Base-by-base conservation (phyloP, 495 filamentous ascomycete species). In the Tuber aestivum region DNA sequence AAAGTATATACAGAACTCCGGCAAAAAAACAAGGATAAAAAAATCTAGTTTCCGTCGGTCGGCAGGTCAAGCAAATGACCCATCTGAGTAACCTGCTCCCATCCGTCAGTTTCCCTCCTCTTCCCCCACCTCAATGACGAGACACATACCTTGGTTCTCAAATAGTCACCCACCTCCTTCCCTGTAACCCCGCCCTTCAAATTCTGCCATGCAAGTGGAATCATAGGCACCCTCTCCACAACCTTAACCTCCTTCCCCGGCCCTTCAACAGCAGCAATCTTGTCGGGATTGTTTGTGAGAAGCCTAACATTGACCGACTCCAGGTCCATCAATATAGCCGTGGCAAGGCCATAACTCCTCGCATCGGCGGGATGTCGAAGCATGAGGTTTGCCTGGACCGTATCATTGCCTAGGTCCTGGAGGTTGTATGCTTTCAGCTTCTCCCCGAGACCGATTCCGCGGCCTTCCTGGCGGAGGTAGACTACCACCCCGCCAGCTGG, bases 391-490 rank as follows among this genome's bases (percentile, higher is more conserved):
- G 95, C 95, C 84, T 99, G 94, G 3, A 97, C 95, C 0, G 95
- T 99, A 84, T 99, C 95, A 16, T 91, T 93, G 0, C 95, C 95
- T 21, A 99, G 86, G 84, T 99, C 95, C 81, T 99, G 95, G 38
- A 99, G 87, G 82, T 99, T 99, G 83, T 99, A 99, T 20, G 95
- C 95, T 85, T 99, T 98, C 23, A 99, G 87, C 84, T 99, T 99
- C 85, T 97, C 94, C 3, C 92, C 91, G 9, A 99, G 87, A 1
- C 95, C 95, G 77, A 99, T 99, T 0, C 95, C 95, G 7, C 95
- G 92, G 10, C 95, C 95, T 85, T 99, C 95, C 85, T 99, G 95
- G 10, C 95, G 90, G 6, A 99, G 86, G 82, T 99, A 99, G 74
- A 99, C 90, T 77, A 99, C 97, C 12, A 96, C 92, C 35, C 95